Percentiles rank a stretch among this genome's conserved stretches.
Conservation (phyloP, 352 stramenopile species). For the Globisporangium yorkense region DNA sequence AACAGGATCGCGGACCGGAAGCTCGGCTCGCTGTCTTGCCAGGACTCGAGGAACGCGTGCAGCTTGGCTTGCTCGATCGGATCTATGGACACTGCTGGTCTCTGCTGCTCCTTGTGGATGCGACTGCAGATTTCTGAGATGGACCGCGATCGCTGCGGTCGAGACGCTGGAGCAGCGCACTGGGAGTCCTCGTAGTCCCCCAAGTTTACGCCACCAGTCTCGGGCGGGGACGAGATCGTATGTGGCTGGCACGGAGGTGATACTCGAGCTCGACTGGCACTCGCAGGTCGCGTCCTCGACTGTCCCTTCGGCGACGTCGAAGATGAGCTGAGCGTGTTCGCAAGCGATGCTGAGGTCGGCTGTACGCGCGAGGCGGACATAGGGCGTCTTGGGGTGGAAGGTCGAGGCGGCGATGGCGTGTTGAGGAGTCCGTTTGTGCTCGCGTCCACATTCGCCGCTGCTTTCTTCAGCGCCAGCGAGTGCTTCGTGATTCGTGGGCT, state of each 20-base stretch:
- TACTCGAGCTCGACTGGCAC: slow-evolving; percentile 6
- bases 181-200: neutral
- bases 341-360: slow-evolving; percentile 16
- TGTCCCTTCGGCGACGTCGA: neutral
- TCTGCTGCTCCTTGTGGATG: slow-evolving; percentile 3
- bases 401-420: neutral
- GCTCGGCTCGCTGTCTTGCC: slow-evolving; percentile 32
- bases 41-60: slow-evolving; percentile 43
- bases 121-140: slow-evolving; percentile 6
- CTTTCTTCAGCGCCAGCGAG: slow-evolving; percentile 1
- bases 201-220: neutral
- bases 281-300: slow-evolving; percentile 4
- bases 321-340: neutral
- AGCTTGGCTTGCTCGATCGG: slow-evolving; percentile 32
- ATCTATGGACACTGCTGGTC: slow-evolving; percentile 1
- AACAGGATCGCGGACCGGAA: slow-evolving; percentile 62
- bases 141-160: neutral
- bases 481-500: slow-evolving; percentile 32
- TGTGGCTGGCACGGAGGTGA: neutral
- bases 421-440: neutral
- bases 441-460: neutral
- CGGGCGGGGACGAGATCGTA: slow-evolving; percentile 3
- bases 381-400: slow-evolving; percentile 20
- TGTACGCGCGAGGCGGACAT: slow-evolving; percentile 28
- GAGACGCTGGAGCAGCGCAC: neutral